phyloP scores from a whole-genome alignment of 2,329 filamentous ascomycete genomes.

The Thielaviopsis populi region DNA sequence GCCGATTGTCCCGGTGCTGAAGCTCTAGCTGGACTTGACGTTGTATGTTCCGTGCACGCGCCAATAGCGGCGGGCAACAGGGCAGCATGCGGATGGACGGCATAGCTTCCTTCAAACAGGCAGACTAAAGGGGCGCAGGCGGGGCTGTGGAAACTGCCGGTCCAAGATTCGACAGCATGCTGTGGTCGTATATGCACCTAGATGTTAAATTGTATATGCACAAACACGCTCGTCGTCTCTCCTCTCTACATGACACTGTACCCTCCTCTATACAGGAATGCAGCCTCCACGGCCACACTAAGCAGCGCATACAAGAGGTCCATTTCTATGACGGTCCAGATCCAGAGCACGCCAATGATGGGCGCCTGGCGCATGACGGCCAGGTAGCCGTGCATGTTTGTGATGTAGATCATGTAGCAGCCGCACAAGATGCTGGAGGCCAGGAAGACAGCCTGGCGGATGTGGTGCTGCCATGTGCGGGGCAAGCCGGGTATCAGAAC shows the following conservation, averaged over 20 bases:
- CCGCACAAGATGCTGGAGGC: conserved; percentile 45
- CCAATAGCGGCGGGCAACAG: neutral
- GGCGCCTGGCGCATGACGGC: conserved; percentile 85
- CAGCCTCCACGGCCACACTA: conserved; percentile 33
- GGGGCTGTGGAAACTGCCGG: neutral
- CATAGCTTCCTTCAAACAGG: neutral
- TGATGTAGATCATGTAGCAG: conserved; percentile 66
- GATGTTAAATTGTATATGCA: neutral
- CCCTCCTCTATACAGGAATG: conserved; percentile 35
- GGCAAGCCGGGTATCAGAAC: conserved; percentile 35
- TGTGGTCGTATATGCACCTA: neutral
- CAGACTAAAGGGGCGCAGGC: neutral
- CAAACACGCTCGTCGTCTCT: neutral
- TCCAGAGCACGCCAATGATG: conserved; percentile 77
- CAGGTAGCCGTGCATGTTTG: conserved; percentile 67
- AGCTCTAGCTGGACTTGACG: neutral
- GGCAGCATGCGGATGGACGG: neutral
- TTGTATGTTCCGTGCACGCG: neutral
- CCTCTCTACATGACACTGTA: conserved; percentile 30
- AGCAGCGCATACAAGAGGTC: conserved; percentile 49
- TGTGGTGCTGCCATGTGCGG: conserved; percentile 28
- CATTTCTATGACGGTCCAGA: conserved; percentile 85
- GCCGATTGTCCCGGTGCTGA: conserved; percentile 4
- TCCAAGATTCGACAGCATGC: neutral
- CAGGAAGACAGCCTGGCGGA: conserved; percentile 50